Evolutionary conservation across 1,284 basidiomycete species (phyloP).

Genomic region (Malassezia sympodialis): DNA sequence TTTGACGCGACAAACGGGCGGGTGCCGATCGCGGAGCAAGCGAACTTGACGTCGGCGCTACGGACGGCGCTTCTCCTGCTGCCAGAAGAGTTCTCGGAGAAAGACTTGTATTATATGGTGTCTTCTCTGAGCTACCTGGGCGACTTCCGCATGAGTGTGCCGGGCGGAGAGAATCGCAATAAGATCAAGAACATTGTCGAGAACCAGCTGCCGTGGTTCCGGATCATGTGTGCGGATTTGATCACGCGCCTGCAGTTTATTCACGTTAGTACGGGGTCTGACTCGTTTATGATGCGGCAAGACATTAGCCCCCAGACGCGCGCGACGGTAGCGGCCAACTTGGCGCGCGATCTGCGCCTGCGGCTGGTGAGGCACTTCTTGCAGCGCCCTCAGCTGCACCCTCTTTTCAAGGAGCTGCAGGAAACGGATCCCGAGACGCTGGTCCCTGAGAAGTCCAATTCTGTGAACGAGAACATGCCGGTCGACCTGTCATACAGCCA

Average conservation of each 20-base stretch:
- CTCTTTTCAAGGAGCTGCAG: constrained; percentile 25
- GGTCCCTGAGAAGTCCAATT: constrained; percentile 16
- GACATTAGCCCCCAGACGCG: constrained; percentile 25
- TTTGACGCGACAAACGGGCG: constrained; percentile 59
- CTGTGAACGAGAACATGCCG: constrained; percentile 10
- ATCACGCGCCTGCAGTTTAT: constrained; percentile 35
- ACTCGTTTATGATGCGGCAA: constrained; percentile 17
- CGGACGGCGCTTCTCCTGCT: constrained; percentile 62
- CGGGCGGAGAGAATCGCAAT: constrained; percentile 83
- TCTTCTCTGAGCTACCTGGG: constrained; percentile 70
- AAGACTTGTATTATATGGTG: constrained; percentile 72
- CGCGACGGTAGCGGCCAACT: constrained; percentile 25
- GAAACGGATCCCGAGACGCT: constrained; percentile 2
- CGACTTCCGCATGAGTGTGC: constrained; percentile 78
- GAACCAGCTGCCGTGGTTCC: constrained; percentile 71
- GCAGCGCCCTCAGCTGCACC: constrained; percentile 19
- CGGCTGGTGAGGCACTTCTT: constrained; percentile 12
- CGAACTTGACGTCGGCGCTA: constrained; percentile 80
- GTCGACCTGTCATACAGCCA: neutral
- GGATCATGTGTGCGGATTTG: constrained; percentile 66
- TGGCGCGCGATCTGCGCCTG: constrained; percentile 30
- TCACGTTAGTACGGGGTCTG: constrained; percentile 20
- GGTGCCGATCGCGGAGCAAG: constrained; percentile 80
- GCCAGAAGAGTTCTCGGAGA: constrained; percentile 61
- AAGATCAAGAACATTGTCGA: constrained; percentile 69